Conservation (phyloP, 1,284 basidiomycete genomes). For the Xanthoconium separans region DNA sequence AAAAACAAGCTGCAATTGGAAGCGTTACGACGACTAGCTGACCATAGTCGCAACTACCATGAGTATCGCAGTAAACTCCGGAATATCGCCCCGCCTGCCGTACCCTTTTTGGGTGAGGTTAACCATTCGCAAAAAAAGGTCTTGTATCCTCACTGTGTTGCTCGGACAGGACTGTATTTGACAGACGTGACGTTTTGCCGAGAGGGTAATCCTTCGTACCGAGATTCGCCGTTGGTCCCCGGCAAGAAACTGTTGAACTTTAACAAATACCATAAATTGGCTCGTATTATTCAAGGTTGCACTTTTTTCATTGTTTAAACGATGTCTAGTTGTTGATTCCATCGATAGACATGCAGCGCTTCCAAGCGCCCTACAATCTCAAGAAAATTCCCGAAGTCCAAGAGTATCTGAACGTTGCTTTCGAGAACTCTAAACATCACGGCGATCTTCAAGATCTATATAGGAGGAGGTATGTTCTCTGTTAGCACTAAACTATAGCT, state of each 20-base stretch:
- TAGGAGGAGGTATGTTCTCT: constrained; percentile 62
- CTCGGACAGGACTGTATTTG: constrained; percentile 68
- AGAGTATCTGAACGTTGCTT: constrained; percentile 68
- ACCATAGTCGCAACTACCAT: constrained; percentile 89
- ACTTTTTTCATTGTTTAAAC: background rate
- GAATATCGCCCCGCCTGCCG: constrained; percentile 81
- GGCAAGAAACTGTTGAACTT: constrained; percentile 90
- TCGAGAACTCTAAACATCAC: constrained; percentile 69
- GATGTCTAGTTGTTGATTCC: constrained; percentile 5
- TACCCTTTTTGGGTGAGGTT: constrained; percentile 83
- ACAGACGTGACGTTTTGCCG: constrained; percentile 95
- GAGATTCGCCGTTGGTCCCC: constrained; percentile 76
- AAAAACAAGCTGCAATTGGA: constrained; percentile 86
- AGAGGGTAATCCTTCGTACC: constrained; percentile 88
- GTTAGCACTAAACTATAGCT: background rate
- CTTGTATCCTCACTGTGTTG: constrained; percentile 8
- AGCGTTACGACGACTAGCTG: constrained; percentile 79
- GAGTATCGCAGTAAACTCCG: constrained; percentile 86
- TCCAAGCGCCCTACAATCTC: constrained; percentile 84
- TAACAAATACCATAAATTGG: constrained; percentile 91
- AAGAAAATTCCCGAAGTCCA: constrained; percentile 85
- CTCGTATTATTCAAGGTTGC: constrained; percentile 82
- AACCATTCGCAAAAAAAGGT: background rate
- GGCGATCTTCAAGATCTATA: constrained; percentile 81
- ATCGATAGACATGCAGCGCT: constrained; percentile 84